Conservation (phyloP, 2,329 filamentous ascomycete species). For the Juglanconis oblonga region DNA sequence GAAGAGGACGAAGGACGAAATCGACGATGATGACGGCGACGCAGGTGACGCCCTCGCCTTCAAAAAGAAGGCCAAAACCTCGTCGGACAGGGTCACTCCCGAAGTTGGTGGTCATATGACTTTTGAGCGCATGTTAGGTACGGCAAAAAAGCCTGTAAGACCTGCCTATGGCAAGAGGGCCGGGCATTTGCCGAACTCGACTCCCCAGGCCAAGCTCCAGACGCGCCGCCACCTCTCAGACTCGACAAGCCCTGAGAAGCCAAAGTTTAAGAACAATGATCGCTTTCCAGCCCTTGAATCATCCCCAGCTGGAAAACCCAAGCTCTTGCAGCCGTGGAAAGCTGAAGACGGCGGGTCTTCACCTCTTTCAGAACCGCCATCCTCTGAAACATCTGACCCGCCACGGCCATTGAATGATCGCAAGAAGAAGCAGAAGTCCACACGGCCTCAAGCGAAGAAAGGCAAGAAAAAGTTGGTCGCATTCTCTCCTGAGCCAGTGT, state of each 20-base stretch:
- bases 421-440: neutral
- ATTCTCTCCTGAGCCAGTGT: neutral
- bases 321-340: neutral
- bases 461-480: neutral
- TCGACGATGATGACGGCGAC: neutral
- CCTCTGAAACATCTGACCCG: conserved; percentile 3
- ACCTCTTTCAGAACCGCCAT: conserved; percentile 6
- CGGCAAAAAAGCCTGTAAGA: neutral
- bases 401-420: neutral
- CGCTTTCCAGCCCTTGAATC: neutral
- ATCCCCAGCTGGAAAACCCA: neutral
- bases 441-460: neutral
- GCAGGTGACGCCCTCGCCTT: neutral
- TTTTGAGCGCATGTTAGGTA: conserved; percentile 2
- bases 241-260: conserved; percentile 9
- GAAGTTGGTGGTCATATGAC: conserved; percentile 10
- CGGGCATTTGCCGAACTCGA: neutral
- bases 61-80: conserved; percentile 5
- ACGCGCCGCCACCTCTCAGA: neutral
- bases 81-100: neutral
- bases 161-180: conserved; percentile 6
- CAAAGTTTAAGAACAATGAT: conserved; percentile 13
- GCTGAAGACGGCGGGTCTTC: neutral
- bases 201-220: neutral
- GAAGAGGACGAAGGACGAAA: conserved; percentile 2